Evolutionary conservation across 2,329 filamentous ascomycete species (phyloP), one percentile per base, ranked within the genome.

Genomic region (Atkinsonella texensis): DNA sequence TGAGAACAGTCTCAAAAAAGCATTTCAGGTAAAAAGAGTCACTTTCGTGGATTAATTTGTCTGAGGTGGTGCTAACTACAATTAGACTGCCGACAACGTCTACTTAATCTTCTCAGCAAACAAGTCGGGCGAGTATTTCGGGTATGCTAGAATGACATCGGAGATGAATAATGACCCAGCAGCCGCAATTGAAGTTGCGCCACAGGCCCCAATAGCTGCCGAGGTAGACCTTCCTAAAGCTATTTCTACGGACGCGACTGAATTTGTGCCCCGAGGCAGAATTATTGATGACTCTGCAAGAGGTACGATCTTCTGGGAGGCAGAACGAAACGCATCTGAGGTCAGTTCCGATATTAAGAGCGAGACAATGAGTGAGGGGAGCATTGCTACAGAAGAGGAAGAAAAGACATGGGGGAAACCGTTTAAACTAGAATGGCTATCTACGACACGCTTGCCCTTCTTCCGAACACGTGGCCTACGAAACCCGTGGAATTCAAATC

Each of bases 271-370:
- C 0, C 84, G 79, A 60, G 91, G 91, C 23, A 82, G 83, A 51
- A 94, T 97, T 53, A 91, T 96, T 46, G 89, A 95, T 61, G 91
- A 97, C 64, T 90, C 87, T 4, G 85, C 88, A 0, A 79, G 91
- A n/a, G 91, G 91, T 0, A 96, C 90, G 0, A 95, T 96, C 41
- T 97, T 97, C 62, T 97, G 91, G 91, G 91, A 97, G 65, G 84
- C 84, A 7, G 84, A 91, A 48, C 68, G 74, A 33, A 79, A 80
- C 0, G 81, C 82, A 1, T 61, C 64, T 1, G 66, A 67, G 44
- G 74, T 69, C 9, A 70, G 70, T 18, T 59, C 60, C 3, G 76
- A 76, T n/a, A 73, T 74, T 4, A 67, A 68, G 28, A 67, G 65
- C 39, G 69, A 70, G 15, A 55, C 57, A 1, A 60, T 57, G 11